Base-by-base conservation (phyloP, 2,329 filamentous ascomycete species). In the Colletotrichum destructivum region DNA sequence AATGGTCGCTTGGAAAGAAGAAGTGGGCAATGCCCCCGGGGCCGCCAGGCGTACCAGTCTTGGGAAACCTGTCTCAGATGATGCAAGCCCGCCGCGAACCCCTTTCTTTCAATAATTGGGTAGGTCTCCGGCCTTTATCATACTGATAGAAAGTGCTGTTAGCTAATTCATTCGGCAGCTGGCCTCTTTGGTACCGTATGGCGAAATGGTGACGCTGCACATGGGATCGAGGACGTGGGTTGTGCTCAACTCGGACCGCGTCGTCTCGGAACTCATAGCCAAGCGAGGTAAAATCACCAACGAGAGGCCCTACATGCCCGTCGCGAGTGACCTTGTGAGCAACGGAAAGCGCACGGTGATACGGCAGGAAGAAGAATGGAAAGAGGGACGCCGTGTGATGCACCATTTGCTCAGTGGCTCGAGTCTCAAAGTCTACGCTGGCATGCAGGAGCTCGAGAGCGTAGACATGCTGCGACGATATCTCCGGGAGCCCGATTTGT, bases 191-290 rank as follows among this genome's bases (percentile, higher is more conserved):
- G 52, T 62, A 46, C 59, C 70, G n/a, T 77, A 76, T 63, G 77
- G 77, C 21, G 77, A 79, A 35, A 77, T 78, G 77, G 74, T 75
- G 49, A 78, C 77, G 1, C 52, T 78, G n/a, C 73, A 75, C 38
- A 73, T 80, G 79, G 78, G 11, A 72, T 51, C 77, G 23, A 83
- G 81, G 69, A 84, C 82, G 1, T 85, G 82, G 82, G 77, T 86
- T 18, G 75, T 85, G 13, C 79, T 86, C 11, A 86, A 86, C 73
- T 80, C 74, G 15, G 73, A 79, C 44, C 81, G 83, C 16, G 82
- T 84, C 1, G 80, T 83, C 35, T 75, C 52, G 5, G 77, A 80
- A 62, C 77, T 84, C 47, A 83, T 84, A 40, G 79, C 78, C 51
- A 82, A 82, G 65, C 76, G 79, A 76, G 65, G 18, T 55, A 79